Conservation (phyloP, 495 filamentous ascomycete species). For the Cercophora scortea region DNA sequence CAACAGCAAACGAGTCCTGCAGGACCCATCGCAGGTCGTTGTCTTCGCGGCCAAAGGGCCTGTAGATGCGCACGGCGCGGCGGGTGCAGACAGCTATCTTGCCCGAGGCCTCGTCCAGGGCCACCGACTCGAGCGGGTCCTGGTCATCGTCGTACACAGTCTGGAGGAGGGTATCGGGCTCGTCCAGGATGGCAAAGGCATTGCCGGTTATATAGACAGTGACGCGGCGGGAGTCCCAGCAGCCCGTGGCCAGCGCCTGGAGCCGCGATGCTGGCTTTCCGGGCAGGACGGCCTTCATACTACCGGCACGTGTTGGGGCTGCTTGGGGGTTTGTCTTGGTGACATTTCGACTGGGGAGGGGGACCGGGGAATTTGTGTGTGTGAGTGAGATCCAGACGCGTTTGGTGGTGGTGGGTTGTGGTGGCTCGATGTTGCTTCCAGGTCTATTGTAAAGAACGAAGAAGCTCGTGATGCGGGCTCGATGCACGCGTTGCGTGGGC, state of each 20-base stretch:
- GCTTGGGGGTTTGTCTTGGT: background rate
- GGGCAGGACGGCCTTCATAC: constrained; percentile 73
- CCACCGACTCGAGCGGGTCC: constrained; percentile 59
- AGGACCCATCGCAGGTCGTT: constrained; percentile 39
- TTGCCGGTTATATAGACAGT: constrained; percentile 91
- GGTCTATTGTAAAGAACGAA: too few relatives aligned
- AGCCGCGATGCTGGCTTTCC: constrained; percentile 84
- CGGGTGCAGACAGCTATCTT: constrained; percentile 73
- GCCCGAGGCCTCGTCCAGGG: constrained; percentile 71
- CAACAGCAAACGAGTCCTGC: too few relatives aligned
- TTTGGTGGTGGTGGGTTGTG: too few relatives aligned
- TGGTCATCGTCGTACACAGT: constrained; percentile 84
- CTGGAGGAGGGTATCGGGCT: constrained; percentile 69
- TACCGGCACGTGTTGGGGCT: constrained; percentile 7
- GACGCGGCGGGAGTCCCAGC: constrained; percentile 72
- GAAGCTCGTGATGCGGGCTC: too few relatives aligned
- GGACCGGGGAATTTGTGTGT: too few relatives aligned
- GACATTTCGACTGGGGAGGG: constrained; percentile 7
- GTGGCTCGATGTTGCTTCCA: too few relatives aligned
- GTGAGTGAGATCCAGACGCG: too few relatives aligned
- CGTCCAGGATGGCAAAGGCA: constrained; percentile 73
- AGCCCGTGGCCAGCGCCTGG: constrained; percentile 79
- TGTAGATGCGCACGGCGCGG: constrained; percentile 65
- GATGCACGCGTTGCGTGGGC: too few relatives aligned
- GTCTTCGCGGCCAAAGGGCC: constrained; percentile 62